Base-by-base conservation (phyloP, 2,329 filamentous ascomycete species). In the Fonsecaea pedrosoi region DNA sequence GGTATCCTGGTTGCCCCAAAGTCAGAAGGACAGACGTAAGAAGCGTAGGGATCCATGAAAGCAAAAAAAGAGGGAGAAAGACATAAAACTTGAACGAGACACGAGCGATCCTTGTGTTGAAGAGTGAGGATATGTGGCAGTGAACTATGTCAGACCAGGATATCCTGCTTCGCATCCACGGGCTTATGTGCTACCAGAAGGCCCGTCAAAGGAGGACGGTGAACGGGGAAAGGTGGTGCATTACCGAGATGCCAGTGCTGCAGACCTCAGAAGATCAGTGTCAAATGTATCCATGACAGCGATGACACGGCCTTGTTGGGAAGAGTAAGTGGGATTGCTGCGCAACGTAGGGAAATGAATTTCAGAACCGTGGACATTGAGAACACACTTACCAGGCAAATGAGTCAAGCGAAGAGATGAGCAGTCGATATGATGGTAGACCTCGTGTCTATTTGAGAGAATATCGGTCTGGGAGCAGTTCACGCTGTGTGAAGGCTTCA, bases 221-320 rank as follows among this genome's bases (percentile, higher is more conserved):
- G 50, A 64, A 61, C 18, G 59, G 37, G 18, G 40, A 54, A 55
- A 68, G 62, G 65, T 64, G 18, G 64, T 66, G 68, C 68, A 69
- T 55, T 60, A 69, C 64, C 68, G 62, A 69, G 55, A 67, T 65
- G 68, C 65, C 68, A 69, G 12, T 56, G 53, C 48, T 65, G 65
- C 65, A 65, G 56, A 18, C 42, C 53, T 65, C 54, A 56, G 62
- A 65, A 53, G 64, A 69, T 56, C 61, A 32, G 55, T 63, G 68
- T 61, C 68, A 69, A 58, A 65, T 57, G 6, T 45, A 50, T 60
- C 54, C 65, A 69, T 69, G 68, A 67, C 68, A 69, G 62, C 48
- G 30, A 54, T 69, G 68, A 69, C 68, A 69, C 18, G 50, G 50
- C 34, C 40, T 66, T 59, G 54, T 56, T 61, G 59, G 63, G 21